These are phyloP conservation scores for Sporisorium exsertum DNA, from an alignment of 1,284 basidiomycete species.

Conservation along the genomic window DNA sequence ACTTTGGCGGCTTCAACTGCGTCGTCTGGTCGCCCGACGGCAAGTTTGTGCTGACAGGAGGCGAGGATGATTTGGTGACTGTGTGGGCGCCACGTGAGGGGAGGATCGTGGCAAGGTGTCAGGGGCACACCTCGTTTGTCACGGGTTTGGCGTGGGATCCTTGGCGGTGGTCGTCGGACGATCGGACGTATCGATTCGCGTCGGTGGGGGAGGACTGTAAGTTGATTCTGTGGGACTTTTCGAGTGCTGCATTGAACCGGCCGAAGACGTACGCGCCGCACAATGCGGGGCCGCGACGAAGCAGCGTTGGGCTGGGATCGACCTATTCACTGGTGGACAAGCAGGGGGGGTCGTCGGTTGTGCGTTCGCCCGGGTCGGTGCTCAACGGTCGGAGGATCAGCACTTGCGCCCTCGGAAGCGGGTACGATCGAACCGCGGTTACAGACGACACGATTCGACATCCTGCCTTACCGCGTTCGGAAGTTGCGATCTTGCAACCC, in stretches of 20 bases:
- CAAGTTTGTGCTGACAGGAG: constrained; percentile 87
- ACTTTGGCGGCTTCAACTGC: constrained; percentile 75
- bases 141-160: constrained; percentile 90
- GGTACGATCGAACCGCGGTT: not conserved
- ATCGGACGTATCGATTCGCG: constrained; percentile 60
- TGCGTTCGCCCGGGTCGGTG: constrained; percentile 23
- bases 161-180: constrained; percentile 74
- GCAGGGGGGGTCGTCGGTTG: constrained; percentile 11
- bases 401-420: constrained; percentile 1
- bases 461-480: constrained; percentile 85
- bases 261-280: constrained; percentile 50
- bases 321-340: constrained; percentile 47
- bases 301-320: constrained; percentile 38
- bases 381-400: constrained; percentile 20
- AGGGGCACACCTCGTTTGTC: constrained; percentile 95
- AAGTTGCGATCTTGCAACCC: constrained; percentile 89
- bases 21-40: constrained; percentile 95
- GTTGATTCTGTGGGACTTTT: constrained; percentile 65
- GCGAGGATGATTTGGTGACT: constrained; percentile 92
- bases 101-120: constrained; percentile 88
- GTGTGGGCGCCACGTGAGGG: constrained; percentile 61
- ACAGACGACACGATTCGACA: constrained; percentile 76
- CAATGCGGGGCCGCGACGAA: constrained; percentile 9
- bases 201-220: constrained; percentile 66
- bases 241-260: constrained; percentile 51